Evolutionary conservation across 1,139 yeast species (phyloP), one percentile per base, ranked within the genome.

Genomic region (Trichomonascaceae sp.): DNA sequence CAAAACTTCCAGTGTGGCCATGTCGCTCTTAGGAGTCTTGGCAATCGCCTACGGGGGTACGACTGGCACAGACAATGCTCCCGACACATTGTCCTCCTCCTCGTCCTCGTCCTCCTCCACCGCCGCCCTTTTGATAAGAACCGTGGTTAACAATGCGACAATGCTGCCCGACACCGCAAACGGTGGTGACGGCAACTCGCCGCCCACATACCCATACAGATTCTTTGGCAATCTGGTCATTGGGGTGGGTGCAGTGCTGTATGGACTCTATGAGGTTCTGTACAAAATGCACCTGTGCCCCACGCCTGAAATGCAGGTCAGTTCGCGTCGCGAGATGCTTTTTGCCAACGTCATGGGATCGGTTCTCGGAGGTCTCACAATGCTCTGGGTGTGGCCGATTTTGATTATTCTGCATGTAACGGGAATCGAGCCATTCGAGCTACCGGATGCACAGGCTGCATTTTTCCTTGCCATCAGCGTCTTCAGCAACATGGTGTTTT

Each of bases 181-280:
- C n/a, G n/a, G n/a, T n/a, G n/a, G n/a, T n/a, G n/a, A n/a, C n/a
- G n/a, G n/a, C n/a, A n/a, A n/a, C n/a, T 42, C 5, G 46, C 44
- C n/a, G 39, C 43, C 4, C 47, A 39, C 3, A 43, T 74, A 73
- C 45, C 84, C 87, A 2, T 64, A 74, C 46, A 59, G 93, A 38
- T 57, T 76, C 20, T 54, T 71, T 52, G 95, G 95, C 9, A 81
- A 84, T 48, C 38, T 76, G 25, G 64, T 81, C 28, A 82, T 84
- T 35, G 70, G 77, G 1, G 47, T 67, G 5, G 95, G 95, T n/a
- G 89, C 94, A 0, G 62, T 84, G 2, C 51, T 81, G 37, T 84
- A 82, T 46, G 95, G 95, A 2, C 68, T 79, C 37, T 84, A 84
- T 52, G 95, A 84, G 51, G 93, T 82, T 3, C 59, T 80, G 28